These are phyloP conservation scores for Betula pendula DNA, from an alignment of 306 rosid genomes.

Conservation along the genomic window DNA sequence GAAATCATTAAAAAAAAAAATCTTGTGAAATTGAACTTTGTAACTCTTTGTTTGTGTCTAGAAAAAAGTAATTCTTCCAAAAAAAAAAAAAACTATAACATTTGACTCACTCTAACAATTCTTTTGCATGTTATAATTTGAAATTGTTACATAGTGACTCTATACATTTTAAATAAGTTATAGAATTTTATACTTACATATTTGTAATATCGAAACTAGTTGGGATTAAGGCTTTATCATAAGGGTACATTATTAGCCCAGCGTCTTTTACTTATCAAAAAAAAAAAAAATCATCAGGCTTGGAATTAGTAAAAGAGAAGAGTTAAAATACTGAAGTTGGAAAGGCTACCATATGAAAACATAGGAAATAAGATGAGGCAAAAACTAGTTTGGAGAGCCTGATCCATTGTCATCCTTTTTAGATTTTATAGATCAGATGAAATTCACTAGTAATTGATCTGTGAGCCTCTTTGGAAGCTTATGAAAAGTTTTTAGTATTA, in stretches of 20 bases:
- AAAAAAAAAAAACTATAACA: too few species aligned
- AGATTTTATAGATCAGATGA: not conserved
- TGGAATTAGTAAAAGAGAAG: not conserved
- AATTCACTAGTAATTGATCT: too few species aligned
- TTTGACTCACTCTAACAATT: constrained; percentile 14
- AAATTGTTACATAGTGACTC: not conserved
- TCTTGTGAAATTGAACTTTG: too few species aligned
- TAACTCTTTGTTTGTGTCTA: too few species aligned
- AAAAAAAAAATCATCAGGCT: too few species aligned
- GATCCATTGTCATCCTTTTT: not conserved
- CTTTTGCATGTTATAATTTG: not conserved
- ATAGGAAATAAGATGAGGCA: not conserved
- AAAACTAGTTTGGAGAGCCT: not conserved
- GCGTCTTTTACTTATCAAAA: too few species aligned
- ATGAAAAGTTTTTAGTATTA: not conserved
- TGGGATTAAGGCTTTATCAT: not conserved
- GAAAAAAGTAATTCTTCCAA: too few species aligned
- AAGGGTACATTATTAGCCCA: too few species aligned
- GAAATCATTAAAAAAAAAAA: too few species aligned
- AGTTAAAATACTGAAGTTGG: not conserved
- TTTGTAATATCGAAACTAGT: not conserved
- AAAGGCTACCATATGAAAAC: not conserved
- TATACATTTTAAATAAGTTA: not conserved
- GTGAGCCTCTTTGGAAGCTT: not conserved
- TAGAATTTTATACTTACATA: not conserved